phyloP scores from a whole-genome alignment of 176 grass and related monocot genomes.

The Zoysia japonica region DNA sequence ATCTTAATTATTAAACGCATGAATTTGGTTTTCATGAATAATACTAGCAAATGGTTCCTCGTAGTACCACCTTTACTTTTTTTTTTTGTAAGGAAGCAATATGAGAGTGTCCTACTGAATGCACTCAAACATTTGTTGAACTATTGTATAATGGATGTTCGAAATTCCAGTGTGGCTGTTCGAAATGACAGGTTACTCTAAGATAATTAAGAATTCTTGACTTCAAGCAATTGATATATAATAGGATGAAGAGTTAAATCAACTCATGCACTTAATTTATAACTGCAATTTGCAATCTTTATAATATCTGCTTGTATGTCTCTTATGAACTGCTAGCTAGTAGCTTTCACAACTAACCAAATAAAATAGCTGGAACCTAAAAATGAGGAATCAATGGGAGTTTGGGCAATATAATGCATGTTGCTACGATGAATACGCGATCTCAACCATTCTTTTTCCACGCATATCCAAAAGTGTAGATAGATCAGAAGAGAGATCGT shows the following conservation, averaged over 20 bases:
- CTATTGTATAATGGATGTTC: too few species aligned
- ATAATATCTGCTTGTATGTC: background rate
- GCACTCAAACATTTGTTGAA: too few species aligned
- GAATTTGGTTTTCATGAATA: too few species aligned
- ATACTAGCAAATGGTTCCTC: too few species aligned
- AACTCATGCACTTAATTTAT: conserved; percentile 13
- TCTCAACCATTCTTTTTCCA: conserved; percentile 3
- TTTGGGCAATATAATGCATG: conserved; percentile 38
- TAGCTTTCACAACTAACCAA: conserved; percentile 31
- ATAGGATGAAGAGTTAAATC: conserved; percentile 17
- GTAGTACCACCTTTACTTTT: too few species aligned
- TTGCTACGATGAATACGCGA: conserved; percentile 31
- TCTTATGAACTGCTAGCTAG: conserved; percentile 34
- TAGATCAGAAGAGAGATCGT: background rate
- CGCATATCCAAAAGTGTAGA: conserved; percentile 25
- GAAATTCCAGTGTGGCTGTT: too few species aligned
- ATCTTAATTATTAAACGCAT: too few species aligned
- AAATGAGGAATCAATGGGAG: conserved; percentile 33
- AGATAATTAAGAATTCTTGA: background rate
- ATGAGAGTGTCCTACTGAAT: too few species aligned
- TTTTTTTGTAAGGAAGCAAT: too few species aligned
- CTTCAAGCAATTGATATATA: conserved; percentile 12
- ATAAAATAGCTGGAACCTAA: background rate
- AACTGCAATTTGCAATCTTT: conserved; percentile 39
- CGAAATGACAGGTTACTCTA: too few species aligned